Base-by-base conservation (phyloP, 345 rosid species). In the Combretum micranthum region DNA sequence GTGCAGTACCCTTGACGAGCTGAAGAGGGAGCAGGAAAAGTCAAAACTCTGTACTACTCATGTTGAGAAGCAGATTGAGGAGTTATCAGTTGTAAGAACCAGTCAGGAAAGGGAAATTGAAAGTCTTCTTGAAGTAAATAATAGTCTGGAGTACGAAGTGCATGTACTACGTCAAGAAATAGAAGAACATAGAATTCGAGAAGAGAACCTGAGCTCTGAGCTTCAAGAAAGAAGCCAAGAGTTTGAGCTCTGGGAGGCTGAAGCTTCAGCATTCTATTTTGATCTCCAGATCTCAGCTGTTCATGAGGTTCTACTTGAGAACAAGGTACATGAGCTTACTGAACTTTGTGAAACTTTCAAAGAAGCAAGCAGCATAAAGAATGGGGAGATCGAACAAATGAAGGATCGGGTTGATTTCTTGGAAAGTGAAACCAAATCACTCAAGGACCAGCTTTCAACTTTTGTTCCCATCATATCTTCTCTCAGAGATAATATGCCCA, bases 201-300 rank as follows among this genome's bases (percentile, higher is more conserved):
- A 87, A 64, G 84, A 86, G 72, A 74, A 56, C 59, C 63, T 92
- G 75, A 84, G 82, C 67, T 78, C 77, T 21, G 96, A 88, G 75
- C 74, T 92, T 50, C 92, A 77, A 64, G 88, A 86, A 75, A 84
- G 74, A 71, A 70, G 72, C 70, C 81, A 80, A 64, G 98, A 88
- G 65, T 75, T 80, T 70, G 97, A 79, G 69, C 65, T 83, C n/a
- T 88, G 95, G 95, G 97, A 92, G 54, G 77, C 86, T 47, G 95
- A 88, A 67, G 98, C 97, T 55, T 71, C 97, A 44, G 75, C 95
- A 7, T 88, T 92, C 72, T 92, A 77, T 76, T 88, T 88, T 59
- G 91, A 92, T 68, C 76, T 92, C 64, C 98, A 92, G 48, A 64
- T 77, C 46, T 86, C 97, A 52, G 67, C 83, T 4, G 56, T 83